These are phyloP conservation scores for Daldinia grandis DNA, from an alignment of 495 filamentous ascomycete genomes.

Conservation along the genomic window DNA sequence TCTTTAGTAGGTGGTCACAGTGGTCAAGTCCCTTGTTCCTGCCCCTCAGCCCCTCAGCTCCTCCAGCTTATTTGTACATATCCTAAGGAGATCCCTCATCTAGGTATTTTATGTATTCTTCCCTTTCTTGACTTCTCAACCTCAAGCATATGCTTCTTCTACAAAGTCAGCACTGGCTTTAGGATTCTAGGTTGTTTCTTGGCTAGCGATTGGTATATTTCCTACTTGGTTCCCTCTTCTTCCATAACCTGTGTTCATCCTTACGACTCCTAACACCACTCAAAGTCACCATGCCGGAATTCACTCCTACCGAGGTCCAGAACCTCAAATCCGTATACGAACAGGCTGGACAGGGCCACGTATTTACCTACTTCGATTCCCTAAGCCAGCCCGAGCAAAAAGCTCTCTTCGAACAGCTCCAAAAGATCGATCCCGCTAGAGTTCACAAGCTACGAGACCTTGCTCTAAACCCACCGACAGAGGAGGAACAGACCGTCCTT, in stretches of 20 bases:
- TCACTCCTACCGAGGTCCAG: slow-evolving; percentile 75
- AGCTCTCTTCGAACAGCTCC: slow-evolving; percentile 81
- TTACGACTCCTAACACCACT: not conserved
- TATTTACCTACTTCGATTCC: slow-evolving; percentile 89
- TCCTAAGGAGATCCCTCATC: not conserved
- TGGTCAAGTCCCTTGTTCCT: slow-evolving; percentile 29
- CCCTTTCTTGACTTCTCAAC: not conserved
- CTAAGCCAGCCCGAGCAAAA: slow-evolving; percentile 77
- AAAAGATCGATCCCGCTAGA: slow-evolving; percentile 77
- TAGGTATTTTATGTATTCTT: not conserved
- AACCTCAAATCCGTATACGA: slow-evolving; percentile 80
- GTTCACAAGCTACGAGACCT: slow-evolving; percentile 85
- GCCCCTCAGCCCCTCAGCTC: slow-evolving; percentile 28
- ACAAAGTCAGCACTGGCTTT: not conserved
- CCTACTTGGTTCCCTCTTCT: not conserved
- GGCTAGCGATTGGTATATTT: not conserved
- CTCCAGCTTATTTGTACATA: slow-evolving; percentile 25
- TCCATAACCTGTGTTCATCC: not conserved
- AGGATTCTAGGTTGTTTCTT: not conserved
- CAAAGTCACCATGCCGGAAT: slow-evolving; percentile 58
- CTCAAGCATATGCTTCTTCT: not conserved
- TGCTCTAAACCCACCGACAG: slow-evolving; percentile 79
- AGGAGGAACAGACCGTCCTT: slow-evolving; percentile 65
- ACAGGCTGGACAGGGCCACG: slow-evolving; percentile 83
- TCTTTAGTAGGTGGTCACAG: too few relatives aligned